Percentiles rank a stretch among this genome's conserved stretches.
Evolutionary conservation across 2,329 filamentous ascomycete genomes (phyloP).

Genomic region (Aspergillus terreus): DNA sequence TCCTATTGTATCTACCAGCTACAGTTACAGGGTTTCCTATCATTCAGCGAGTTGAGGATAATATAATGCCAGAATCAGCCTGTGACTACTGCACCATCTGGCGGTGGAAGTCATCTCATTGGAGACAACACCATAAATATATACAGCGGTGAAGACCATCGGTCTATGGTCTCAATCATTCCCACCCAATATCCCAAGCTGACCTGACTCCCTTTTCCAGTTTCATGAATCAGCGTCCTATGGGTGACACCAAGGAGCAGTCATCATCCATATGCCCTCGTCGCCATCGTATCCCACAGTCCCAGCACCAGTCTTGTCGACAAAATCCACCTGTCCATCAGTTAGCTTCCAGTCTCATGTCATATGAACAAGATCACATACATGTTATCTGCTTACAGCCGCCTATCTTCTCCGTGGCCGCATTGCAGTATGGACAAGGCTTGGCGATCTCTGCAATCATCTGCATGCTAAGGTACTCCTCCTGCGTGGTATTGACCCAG

Average conservation of each 20-base stretch:
- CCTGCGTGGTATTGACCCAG: background rate
- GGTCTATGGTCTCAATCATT: too few species aligned
- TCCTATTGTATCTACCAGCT: too few species aligned
- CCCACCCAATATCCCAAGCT: too few species aligned
- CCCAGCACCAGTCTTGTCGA: constrained; percentile 17
- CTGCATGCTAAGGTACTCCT: constrained; percentile 5
- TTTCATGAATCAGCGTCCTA: background rate
- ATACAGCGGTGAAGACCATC: too few species aligned
- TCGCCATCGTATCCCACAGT: constrained; percentile 13
- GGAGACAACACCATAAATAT: too few species aligned
- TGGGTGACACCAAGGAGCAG: constrained; percentile 2
- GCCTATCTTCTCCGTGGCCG: constrained; percentile 9
- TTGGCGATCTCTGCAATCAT: constrained; percentile 8
- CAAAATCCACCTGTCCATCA: constrained; percentile 11
- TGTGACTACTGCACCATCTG: too few species aligned
- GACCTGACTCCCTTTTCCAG: background rate
- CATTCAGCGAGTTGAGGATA: too few species aligned
- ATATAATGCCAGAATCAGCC: too few species aligned
- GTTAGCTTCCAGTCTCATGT: constrained; percentile 1
- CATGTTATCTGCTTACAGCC: constrained; percentile 17
- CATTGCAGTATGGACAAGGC: constrained; percentile 12
- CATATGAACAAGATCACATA: constrained; percentile 2
- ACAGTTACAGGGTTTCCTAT: too few species aligned
- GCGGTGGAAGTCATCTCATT: too few species aligned
- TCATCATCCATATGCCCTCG: constrained; percentile 10